A percentile compares a stretch with the other conserved stretches of the same genome.
phyloP scores from a whole-genome alignment of 2,329 filamentous ascomycete genomes.

The Phialophora macrospora region DNA sequence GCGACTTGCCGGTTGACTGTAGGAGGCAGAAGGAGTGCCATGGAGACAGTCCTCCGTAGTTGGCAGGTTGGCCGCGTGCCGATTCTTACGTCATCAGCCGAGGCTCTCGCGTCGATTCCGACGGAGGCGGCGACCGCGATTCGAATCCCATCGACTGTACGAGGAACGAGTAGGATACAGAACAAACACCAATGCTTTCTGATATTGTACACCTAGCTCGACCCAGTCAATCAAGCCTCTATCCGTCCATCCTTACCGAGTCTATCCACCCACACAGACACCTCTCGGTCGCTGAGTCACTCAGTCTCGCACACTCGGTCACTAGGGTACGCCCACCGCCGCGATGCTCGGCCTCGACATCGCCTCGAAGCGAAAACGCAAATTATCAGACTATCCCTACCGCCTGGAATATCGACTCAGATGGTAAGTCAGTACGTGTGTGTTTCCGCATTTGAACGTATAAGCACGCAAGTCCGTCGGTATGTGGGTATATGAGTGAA shows the following conservation, averaged over 20 bases:
- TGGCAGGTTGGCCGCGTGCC: too few species aligned
- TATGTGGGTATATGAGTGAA: not conserved
- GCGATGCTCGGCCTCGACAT: slow-evolving; percentile 34
- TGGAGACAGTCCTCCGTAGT: too few species aligned
- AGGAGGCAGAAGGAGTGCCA: too few species aligned
- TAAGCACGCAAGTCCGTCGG: not conserved
- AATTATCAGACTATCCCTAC: slow-evolving; percentile 35
- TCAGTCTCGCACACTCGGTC: not conserved
- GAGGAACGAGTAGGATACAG: too few species aligned
- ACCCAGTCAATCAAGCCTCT: not conserved
- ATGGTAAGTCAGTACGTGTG: slow-evolving; percentile 27
- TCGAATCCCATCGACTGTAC: not conserved
- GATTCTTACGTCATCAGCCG: not conserved
- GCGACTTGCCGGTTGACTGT: too few species aligned
- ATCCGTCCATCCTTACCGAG: not conserved
- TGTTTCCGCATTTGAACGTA: too few species aligned
- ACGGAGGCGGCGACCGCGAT: not conserved
- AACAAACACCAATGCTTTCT: not conserved
- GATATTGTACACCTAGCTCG: not conserved
- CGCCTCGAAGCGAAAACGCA: slow-evolving; percentile 36
- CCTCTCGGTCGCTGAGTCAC: too few species aligned
- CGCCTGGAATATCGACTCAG: slow-evolving; percentile 35
- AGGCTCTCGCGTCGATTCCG: not conserved
- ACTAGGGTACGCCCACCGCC: not conserved
- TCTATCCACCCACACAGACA: not conserved